Evolutionary conservation across 495 filamentous ascomycete species (phyloP).

Genomic region (Haplographium delicatum): DNA sequence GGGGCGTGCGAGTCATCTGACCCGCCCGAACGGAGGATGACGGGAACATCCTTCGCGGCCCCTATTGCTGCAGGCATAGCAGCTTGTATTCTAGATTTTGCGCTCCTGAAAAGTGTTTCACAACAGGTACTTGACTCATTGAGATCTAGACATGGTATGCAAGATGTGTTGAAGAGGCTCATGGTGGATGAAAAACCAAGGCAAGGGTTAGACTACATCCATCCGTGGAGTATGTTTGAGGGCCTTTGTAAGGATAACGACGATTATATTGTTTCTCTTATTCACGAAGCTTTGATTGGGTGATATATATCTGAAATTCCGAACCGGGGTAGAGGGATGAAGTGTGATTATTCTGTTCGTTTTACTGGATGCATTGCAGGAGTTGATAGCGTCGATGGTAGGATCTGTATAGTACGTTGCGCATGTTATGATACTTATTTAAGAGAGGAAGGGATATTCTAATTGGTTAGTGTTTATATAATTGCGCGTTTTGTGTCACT

Average conservation of each 20-base stretch:
- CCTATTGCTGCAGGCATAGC: slow-evolving; percentile 18
- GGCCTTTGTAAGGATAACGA: neutral
- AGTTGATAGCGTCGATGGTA: too few species aligned
- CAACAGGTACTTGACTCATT: neutral
- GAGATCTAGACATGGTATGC: neutral
- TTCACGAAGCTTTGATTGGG: too few species aligned
- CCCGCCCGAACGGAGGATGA: neutral
- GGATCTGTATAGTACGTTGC: too few species aligned
- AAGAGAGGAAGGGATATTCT: too few species aligned
- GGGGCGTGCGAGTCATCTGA: neutral
- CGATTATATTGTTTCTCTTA: too few species aligned
- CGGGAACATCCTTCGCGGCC: slow-evolving; percentile 20
- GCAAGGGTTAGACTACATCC: neutral
- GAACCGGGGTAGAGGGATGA: too few species aligned
- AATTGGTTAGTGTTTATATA: too few species aligned
- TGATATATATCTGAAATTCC: too few species aligned
- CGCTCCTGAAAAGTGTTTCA: neutral
- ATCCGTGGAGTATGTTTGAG: neutral
- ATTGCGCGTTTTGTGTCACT: too few species aligned
- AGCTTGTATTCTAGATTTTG: slow-evolving; percentile 22
- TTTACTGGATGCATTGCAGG: too few species aligned
- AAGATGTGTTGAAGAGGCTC: neutral
- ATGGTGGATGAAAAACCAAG: neutral
- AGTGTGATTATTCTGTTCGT: too few species aligned
- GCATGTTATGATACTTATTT: too few species aligned